These are phyloP conservation scores for Gnomoniopsis sp. DNA, from an alignment of 2,329 filamentous ascomycete genomes.

Conservation along the genomic window DNA sequence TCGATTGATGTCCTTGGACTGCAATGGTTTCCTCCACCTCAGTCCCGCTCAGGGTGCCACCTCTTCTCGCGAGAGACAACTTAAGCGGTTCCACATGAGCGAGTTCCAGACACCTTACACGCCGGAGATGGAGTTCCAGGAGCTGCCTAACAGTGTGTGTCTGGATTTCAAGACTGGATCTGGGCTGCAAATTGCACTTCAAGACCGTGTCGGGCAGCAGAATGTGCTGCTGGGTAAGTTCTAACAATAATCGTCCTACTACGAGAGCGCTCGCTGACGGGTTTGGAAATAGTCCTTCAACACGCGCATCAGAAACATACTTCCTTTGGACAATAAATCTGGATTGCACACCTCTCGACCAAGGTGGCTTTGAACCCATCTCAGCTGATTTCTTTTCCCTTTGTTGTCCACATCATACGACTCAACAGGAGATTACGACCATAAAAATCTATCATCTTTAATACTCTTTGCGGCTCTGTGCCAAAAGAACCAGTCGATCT, in stretches of 20 bases:
- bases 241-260: background rate
- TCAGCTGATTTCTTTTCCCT: constrained; percentile 15
- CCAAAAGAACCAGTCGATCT: background rate
- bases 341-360: background rate
- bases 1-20: constrained; percentile 81
- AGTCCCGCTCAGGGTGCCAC: constrained; percentile 60
- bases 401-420: constrained; percentile 16
- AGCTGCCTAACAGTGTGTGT: constrained; percentile 80
- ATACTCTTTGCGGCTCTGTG: constrained; percentile 3
- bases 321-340: constrained; percentile 28
- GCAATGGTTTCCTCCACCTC: constrained; percentile 77
- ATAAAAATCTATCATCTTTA: constrained; percentile 6
- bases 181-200: constrained; percentile 61
- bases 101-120: constrained; percentile 78
- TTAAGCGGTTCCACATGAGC: constrained; percentile 79
- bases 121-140: constrained; percentile 88
- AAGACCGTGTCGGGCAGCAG: constrained; percentile 56
- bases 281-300: constrained; percentile 34
- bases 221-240: constrained; percentile 52
- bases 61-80: constrained; percentile 43
- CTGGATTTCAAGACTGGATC: constrained; percentile 59
- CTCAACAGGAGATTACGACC: constrained; percentile 13
- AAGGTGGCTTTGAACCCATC: constrained; percentile 1
- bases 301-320: constrained; percentile 37
- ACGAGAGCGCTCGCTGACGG: constrained; percentile 24